Evolutionary conservation across 371 early-diverging fungal genomes (phyloP).

Genomic region (Neoconidiobolus thromboides): DNA sequence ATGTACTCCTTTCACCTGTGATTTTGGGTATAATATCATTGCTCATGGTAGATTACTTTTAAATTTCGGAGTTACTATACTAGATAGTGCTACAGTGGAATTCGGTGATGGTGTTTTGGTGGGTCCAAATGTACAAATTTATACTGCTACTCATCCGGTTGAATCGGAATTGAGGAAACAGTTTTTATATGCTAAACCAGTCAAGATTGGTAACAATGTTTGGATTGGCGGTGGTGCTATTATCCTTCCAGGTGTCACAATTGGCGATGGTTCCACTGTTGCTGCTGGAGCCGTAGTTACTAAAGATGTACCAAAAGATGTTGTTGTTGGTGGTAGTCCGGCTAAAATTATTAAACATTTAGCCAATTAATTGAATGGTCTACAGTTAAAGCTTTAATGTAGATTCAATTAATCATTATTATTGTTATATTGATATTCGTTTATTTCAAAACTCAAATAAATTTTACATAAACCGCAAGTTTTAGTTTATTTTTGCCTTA

Average conservation of each 20-base stretch:
- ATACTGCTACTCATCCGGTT: constrained; percentile 51
- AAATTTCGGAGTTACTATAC: constrained; percentile 38
- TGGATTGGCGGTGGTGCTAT: constrained; percentile 54
- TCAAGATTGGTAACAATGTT: constrained; percentile 35
- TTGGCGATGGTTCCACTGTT: constrained; percentile 43
- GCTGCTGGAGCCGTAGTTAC: constrained; percentile 45
- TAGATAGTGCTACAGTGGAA: constrained; percentile 39
- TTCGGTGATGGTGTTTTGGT: constrained; percentile 45
- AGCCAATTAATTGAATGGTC: not conserved
- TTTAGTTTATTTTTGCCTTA: too few species aligned
- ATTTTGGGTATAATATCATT: constrained; percentile 50
- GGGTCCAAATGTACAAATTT: constrained; percentile 58
- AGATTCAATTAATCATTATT: not conserved
- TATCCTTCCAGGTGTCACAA: constrained; percentile 61
- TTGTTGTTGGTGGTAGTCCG: constrained; percentile 67
- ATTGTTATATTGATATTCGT: too few species aligned
- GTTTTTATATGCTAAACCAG: constrained; percentile 4
- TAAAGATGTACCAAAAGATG: constrained; percentile 48
- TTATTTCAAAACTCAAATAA: too few species aligned
- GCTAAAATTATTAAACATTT: constrained; percentile 35
- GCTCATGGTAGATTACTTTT: constrained; percentile 45
- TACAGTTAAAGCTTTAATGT: too few species aligned
- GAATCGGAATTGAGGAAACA: constrained; percentile 21
- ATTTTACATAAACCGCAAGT: too few species aligned
- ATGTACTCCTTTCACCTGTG: constrained; percentile 39